These are phyloP conservation scores for Phlyctochytrium bullatum DNA, from an alignment of 192 early-diverging fungal species.

Conservation along the genomic window DNA sequence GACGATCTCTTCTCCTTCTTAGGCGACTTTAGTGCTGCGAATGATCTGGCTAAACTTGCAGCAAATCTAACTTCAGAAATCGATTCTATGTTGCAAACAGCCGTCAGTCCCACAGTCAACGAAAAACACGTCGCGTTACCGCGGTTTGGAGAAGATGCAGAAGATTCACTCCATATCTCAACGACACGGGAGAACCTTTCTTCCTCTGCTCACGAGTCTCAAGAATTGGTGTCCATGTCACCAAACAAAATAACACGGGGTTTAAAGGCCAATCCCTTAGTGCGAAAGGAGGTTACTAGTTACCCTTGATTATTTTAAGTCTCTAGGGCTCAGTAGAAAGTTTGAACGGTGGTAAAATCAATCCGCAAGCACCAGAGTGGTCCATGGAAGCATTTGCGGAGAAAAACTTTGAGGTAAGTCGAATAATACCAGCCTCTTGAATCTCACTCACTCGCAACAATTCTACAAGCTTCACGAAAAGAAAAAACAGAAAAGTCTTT, in stretches of 20 bases:
- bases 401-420: slow-evolving; percentile 40
- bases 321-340: slow-evolving; percentile 26
- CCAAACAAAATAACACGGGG: not conserved
- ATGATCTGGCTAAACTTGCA: slow-evolving; percentile 32
- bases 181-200: not conserved
- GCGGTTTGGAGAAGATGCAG: not conserved
- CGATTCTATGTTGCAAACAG: slow-evolving; percentile 24
- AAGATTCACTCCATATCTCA: not conserved
- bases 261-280: slow-evolving; percentile 31
- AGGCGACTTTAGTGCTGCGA: slow-evolving; percentile 46
- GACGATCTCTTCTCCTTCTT: slow-evolving; percentile 47
- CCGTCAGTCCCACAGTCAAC: not conserved
- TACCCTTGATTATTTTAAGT: slow-evolving; percentile 4
- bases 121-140: not conserved
- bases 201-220: not conserved
- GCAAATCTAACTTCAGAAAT: slow-evolving; percentile 37
- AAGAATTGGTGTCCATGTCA: not conserved
- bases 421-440: too few species aligned
- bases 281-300: slow-evolving; percentile 26
- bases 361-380: slow-evolving; percentile 28
- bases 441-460: slow-evolving; percentile 13
- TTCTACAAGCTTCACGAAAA: slow-evolving; percentile 18
- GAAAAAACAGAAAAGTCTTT: slow-evolving; percentile 17
- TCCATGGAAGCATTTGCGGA: slow-evolving; percentile 31
- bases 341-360: slow-evolving; percentile 29